Percentiles rank a stretch among this genome's conserved stretches.
phyloP scores from a whole-genome alignment of 1,284 basidiomycete species.

The Kwoniella shivajii region DNA sequence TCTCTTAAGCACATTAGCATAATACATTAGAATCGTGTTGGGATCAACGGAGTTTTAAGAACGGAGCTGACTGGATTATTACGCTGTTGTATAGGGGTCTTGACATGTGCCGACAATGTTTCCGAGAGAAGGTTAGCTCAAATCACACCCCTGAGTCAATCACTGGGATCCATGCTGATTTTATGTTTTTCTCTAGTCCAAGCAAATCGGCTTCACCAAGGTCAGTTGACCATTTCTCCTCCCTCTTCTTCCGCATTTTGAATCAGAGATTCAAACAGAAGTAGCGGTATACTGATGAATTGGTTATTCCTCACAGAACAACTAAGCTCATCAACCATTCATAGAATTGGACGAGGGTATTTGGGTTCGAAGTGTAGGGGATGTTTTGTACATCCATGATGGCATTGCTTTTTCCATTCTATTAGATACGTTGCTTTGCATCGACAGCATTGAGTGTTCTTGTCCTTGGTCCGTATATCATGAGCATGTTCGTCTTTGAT shows the following conservation, averaged over 20 bases:
- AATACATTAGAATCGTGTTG: too few species aligned
- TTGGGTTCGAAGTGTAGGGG: conserved; percentile 8
- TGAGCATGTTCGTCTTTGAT: background rate
- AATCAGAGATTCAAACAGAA: background rate
- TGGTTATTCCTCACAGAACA: conserved; percentile 26
- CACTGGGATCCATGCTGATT: background rate
- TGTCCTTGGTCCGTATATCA: background rate
- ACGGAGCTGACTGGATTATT: background rate
- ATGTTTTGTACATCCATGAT: conserved; percentile 24
- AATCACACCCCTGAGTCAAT: background rate
- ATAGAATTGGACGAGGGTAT: background rate
- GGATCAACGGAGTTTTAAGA: too few species aligned
- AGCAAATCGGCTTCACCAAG: conserved; percentile 92
- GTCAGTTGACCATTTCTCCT: conserved; percentile 58
- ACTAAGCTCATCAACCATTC: conserved; percentile 25
- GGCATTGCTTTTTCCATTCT: conserved; percentile 19
- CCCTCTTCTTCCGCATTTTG: background rate
- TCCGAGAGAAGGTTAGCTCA: conserved; percentile 78
- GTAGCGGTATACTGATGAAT: conserved; percentile 13
- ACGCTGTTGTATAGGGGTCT: conserved; percentile 64
- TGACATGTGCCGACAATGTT: conserved; percentile 96
- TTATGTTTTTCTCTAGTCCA: conserved; percentile 51
- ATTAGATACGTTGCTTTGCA: too few species aligned
- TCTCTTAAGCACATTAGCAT: conserved; percentile 10
- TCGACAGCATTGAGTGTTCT: background rate